Base-by-base conservation (phyloP, 805 yeast genomes). In the Cephaloascus albidus region DNA sequence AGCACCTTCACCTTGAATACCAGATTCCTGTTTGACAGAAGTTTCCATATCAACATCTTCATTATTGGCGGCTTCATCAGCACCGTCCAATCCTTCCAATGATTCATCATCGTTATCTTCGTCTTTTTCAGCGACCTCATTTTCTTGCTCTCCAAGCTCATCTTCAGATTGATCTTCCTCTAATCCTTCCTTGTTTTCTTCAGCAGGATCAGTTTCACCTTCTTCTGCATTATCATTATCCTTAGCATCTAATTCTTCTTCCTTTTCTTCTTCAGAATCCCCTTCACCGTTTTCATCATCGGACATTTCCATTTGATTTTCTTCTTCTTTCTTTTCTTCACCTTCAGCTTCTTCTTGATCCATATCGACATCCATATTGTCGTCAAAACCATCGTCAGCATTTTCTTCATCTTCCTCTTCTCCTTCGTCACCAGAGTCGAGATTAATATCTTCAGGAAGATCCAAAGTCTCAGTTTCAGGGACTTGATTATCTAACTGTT, bases 381-480 rank as follows among this genome's bases (percentile, higher is more conserved):
- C 66, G 19, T 55, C 62, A 3, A 43, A 39, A 6, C 45, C 48
- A 15, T 57, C 61, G 6, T 63, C 70, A 4, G 65, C 72, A 2
- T 63, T 70, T n/a, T 67, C 70, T 4, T 60, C 71, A 2, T 61
- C 73, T 2, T 66, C 76, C n/a, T 55, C 61, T 10, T 49, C 58
- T 2, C 47, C 57, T 10, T 79, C 89, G 4, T 72, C 81, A 18
- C 76, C 94, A n/a, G 80, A 79, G 52, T 90, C 97, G 23, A 90
- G 65, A 48, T 90, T 79, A 70, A 90, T 75, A 50, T 89, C 96
- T 14, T 93, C 97, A 0, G 97, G 97, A 20, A 90, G 66, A 18
- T 93, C 96, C 46, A 90, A 65, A 3, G 89, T 79, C 43, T 93
- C 97, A 4, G 78, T 68, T 54, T 93, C 95, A 16, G 89, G 90